Evolutionary conservation across 2,329 filamentous ascomycete genomes (phyloP), one percentile per base, ranked within the genome.

Genomic region (Aspergillus sp.): DNA sequence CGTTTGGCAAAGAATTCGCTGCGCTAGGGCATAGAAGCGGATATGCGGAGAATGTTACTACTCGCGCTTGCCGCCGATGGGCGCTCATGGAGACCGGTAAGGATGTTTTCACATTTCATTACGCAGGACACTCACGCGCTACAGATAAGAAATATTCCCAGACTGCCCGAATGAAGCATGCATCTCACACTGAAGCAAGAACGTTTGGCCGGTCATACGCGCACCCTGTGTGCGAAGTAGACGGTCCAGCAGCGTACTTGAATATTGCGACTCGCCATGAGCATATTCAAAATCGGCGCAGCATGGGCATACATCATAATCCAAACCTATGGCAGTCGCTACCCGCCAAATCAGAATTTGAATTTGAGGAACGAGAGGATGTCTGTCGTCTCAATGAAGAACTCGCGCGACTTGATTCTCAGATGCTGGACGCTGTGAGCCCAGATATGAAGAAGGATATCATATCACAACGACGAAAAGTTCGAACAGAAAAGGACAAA

Each of bases 281-380:
- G 30, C 49, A 68, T 64, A 69, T 68, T 51, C 6, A 68, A 57
- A 69, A 68, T 55, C 47, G 34, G 30, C 56, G 57, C 11, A 64
- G 61, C 28, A 69, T 69, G 34, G 62, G 57, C 41, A 63, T 66
- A 28, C 34, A 69, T 55, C 38, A 47, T 5, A 53, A 63, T 56
- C 54, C 51, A 57, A 23, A 54, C 19, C 46, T 66, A 38, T 67
- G 17, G 30, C 47, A 68, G 41, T 63, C 50, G 13, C 59, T 69
- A 22, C 64, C 61, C 19, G 51, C 57, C 1, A 69, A 67, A 54
- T 52, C 57, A 2, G 51, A 68, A 61, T 64, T 64, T 53, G 22
- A 68, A 49, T 68, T 68, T 34, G 17, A 57, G 8, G 52, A 57
- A 19, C 30, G 38, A 51, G 23, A 43, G 7, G 58, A 65, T 38